Base-by-base conservation (phyloP, 345 rosid species). In the Eutrema japonicum region DNA sequence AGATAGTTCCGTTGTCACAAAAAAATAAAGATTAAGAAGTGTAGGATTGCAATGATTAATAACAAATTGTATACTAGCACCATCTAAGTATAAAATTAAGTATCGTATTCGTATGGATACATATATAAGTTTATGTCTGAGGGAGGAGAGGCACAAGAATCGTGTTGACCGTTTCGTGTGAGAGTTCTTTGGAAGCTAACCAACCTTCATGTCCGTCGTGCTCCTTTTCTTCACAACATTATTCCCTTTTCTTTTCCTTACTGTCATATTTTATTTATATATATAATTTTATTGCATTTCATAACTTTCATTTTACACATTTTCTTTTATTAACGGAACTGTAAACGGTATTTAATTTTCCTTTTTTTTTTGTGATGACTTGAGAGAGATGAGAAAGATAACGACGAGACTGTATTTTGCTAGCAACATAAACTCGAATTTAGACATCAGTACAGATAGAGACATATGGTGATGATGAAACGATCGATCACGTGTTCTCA, bases 111-210 rank as follows among this genome's bases (percentile, higher is more conserved):
- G 69, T 75, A 37, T 51, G 63, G 41, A 56, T 66, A 64, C 7
- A 56, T 66, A 64, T 4, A 41, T 53, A 53, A 12, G 58, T 54
- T 54, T 55, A n/a, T 77, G 76, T 77, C 72, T 51, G 57, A 42
- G 55, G 38, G 68, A 57, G 80, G 74, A 79, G 80, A 78, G 85
- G 85, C 91, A 88, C 90, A 85, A 88, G 81, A 88, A 80, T 85
- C 84, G 93, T 88, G 96, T 86, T 86, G 86, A 77, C 85, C 96
- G 82, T 87, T 80, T 85, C 97, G 91, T 88, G 87, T 83, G 89
- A n/a, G 88, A 78, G 80, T 75, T 72, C 75, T 76, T 70, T 75
- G 42, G 66, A 64, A 71, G 64, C 78, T 36, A 79, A 79, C 66
- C 68, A 73, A 83, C 85, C 82, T 81, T 77, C 86, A 77, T 82